Base-by-base conservation (phyloP, 1,284 basidiomycete genomes). In the Lentinus polychrous region DNA sequence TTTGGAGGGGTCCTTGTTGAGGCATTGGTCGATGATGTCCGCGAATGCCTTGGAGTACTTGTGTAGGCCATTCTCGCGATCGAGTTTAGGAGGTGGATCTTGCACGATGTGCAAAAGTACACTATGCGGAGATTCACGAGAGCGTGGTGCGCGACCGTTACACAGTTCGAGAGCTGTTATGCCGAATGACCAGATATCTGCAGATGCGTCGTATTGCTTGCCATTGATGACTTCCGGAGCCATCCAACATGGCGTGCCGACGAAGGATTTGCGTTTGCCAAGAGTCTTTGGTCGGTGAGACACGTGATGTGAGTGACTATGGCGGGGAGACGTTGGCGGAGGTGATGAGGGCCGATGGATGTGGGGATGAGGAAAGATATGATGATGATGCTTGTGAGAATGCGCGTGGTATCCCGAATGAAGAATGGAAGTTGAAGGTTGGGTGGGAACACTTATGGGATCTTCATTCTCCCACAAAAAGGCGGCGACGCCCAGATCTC, bases 221-320 rank as follows among this genome's bases (percentile, higher is more conserved):
- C 90, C 84, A 57, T 86, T 80, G 42, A 94, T 89, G 22, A 94
- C 78, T 57, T 94, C 91, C 2, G 92, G 92, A 0, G 92, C 90
- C 91, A 94, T 94, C 89, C 91, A 94, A 60, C 88, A 91, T 1
- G 92, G 92, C 78, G 92, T 94, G 43, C 92, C 92, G 15, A 94
- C 92, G 60, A 94, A 94, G 8, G 85, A 89, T 63, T 86, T 89
- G 49, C 90, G 76, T 57, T 86, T 89, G 34, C 79, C 80, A 15
- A 81, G 70, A 46, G 61, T 69, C 20, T 55, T 51, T 2, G 57
- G 58, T 10, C 51, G 39, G 52, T 52, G 50, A 43, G 42, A 10
- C 48, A 46, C n/a, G 17, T 37, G 46, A 15, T 45, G 44, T 6
- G 39, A 40, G 20, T 17, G 17, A 6, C 8, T 20, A 17, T 40